Evolutionary conservation across 2,329 filamentous ascomycete species (phyloP).

Genomic region (Ustulina deusta): DNA sequence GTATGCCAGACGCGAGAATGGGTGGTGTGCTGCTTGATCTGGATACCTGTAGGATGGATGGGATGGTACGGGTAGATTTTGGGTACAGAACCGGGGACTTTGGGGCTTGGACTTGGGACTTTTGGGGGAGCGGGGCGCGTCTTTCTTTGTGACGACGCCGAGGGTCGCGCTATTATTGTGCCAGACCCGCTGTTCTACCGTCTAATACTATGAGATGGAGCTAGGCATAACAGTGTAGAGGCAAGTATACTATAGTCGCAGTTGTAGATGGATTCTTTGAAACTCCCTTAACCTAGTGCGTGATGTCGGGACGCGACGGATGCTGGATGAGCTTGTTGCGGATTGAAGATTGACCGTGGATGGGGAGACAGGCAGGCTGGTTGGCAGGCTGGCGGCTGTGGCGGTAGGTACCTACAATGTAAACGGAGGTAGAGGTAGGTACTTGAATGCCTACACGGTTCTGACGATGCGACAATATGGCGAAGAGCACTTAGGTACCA

Average conservation of each 20-base stretch:
- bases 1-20: conserved; percentile 33
- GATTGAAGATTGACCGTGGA: conserved; percentile 28
- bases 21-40: conserved; percentile 32
- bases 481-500: conserved; percentile 2
- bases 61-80: conserved; percentile 42
- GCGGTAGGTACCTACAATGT: conserved; percentile 1
- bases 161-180: conserved; percentile 53
- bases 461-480: neutral
- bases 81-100: conserved; percentile 36
- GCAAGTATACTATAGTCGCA: conserved; percentile 5
- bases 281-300: conserved; percentile 4
- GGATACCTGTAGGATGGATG: conserved; percentile 29
- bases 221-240: conserved; percentile 24
- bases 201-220: conserved; percentile 19
- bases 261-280: conserved; percentile 6
- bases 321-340: conserved; percentile 51
- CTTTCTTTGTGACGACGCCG: conserved; percentile 46
- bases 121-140: conserved; percentile 43
- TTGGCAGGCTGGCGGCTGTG: neutral
- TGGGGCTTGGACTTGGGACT: conserved; percentile 30
- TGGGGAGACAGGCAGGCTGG: neutral
- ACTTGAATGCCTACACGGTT: conserved; percentile 10
- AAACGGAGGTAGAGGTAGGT: neutral
- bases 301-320: conserved; percentile 15
- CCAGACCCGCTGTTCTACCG: conserved; percentile 39